Evolutionary conservation across 192 early-diverging fungal genomes (phyloP).

Genomic region (Gigaspora rosea): DNA sequence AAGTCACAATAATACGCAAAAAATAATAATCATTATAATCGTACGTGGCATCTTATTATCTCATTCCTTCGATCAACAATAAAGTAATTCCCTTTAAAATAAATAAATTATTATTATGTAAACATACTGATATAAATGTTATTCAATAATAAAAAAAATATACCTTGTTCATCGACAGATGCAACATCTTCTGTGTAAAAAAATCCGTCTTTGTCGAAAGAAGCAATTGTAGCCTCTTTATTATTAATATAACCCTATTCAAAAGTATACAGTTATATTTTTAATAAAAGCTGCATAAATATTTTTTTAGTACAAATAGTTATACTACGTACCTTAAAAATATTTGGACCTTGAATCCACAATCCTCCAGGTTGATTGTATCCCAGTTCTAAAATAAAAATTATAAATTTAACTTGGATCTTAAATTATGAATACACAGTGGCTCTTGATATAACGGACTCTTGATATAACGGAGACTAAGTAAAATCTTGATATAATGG

Average conservation of each 20-base stretch:
- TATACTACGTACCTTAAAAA: constrained; percentile 46
- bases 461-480: no score
- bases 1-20: no score
- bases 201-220: constrained; percentile 83
- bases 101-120: not conserved
- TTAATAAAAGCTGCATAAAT: no score
- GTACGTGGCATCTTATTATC: no score
- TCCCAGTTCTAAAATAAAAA: constrained; percentile 21
- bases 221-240: constrained; percentile 74
- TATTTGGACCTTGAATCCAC: constrained; percentile 71
- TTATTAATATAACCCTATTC: constrained; percentile 81
- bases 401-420: no score
- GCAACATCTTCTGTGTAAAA: constrained; percentile 82
- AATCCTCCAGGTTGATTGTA: constrained; percentile 74
- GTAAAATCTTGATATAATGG: no score
- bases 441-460: no score
- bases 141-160: constrained; percentile 36
- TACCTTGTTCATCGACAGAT: constrained; percentile 60
- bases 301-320: no score
- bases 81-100: not conserved
- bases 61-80: no score
- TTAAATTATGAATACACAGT: no score
- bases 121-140: not conserved
- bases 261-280: no score
- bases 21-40: no score